Evolutionary conservation across 192 early-diverging fungal species (phyloP).

Genomic region (Entomortierella chlamydospora): DNA sequence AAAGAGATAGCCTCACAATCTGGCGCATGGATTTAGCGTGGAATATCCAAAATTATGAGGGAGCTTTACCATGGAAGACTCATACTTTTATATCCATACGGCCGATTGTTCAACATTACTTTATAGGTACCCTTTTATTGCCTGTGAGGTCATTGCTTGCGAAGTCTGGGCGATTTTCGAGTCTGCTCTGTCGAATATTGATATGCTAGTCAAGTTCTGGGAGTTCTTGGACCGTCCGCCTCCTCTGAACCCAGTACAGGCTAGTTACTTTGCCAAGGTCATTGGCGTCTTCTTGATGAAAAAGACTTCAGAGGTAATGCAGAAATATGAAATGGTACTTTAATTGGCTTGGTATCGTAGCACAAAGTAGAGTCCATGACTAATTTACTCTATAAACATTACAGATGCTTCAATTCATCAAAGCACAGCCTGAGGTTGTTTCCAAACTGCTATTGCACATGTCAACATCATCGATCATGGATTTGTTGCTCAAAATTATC

Average conservation of each 20-base stretch:
- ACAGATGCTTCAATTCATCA: constrained; percentile 90
- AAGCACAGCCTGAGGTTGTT: constrained; percentile 80
- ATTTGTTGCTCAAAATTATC: constrained; percentile 94
- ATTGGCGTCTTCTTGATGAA: constrained; percentile 89
- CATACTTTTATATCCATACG: no score
- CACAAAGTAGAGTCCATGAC: no score
- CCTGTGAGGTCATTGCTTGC: constrained; percentile 82
- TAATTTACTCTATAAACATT: not conserved
- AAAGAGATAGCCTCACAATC: not conserved
- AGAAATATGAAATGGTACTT: no score
- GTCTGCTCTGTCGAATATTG: constrained; percentile 73
- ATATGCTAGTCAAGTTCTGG: constrained; percentile 89
- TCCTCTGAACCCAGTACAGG: constrained; percentile 82
- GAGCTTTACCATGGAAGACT: no score
- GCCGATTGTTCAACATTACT: no score
- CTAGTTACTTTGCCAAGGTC: constrained; percentile 93
- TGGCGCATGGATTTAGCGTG: not conserved
- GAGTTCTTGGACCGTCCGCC: constrained; percentile 80
- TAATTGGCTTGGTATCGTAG: no score
- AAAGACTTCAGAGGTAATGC: constrained; percentile 86
- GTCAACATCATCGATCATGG: constrained; percentile 87
- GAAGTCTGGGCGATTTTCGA: constrained; percentile 84
- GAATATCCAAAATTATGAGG: not conserved
- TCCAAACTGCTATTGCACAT: constrained; percentile 85
- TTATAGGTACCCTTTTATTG: constrained; percentile 85